These are phyloP conservation scores for Plasmodium inui DNA, from an alignment of 169 alveolate species.

Conservation along the genomic window DNA sequence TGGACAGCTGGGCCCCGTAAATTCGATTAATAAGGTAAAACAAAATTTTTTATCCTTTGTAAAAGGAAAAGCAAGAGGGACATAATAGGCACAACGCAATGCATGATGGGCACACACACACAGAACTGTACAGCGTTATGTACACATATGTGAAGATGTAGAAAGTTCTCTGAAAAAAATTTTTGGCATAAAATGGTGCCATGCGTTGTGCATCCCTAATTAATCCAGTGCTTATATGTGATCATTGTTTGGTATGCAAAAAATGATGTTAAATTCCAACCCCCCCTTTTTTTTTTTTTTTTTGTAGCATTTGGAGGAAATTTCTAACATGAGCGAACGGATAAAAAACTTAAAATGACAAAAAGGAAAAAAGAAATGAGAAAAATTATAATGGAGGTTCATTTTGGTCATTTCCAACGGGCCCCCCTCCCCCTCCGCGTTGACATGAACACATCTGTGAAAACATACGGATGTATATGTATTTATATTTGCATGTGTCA, in stretches of 20 bases:
- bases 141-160: background rate
- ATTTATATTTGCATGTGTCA: background rate
- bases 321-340: constrained; percentile 70
- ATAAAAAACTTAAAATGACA: constrained; percentile 54
- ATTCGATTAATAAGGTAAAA: constrained; percentile 46
- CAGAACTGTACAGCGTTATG: background rate
- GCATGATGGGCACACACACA: background rate
- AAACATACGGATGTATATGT: background rate
- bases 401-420: background rate
- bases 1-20: constrained; percentile 66
- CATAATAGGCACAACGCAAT: background rate
- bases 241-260: background rate
- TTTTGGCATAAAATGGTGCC: background rate
- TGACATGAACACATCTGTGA: background rate
- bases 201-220: background rate
- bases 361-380: background rate
- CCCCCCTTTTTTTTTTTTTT: background rate
- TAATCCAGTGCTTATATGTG: background rate
- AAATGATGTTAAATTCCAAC: background rate
- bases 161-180: background rate
- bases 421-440: background rate
- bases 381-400: background rate
- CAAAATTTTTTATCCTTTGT: background rate
- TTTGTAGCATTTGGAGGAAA: constrained; percentile 67
- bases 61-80: background rate